Evolutionary conservation across 73 alveolate species (phyloP).

Genomic region (Paramecium bursaria): DNA sequence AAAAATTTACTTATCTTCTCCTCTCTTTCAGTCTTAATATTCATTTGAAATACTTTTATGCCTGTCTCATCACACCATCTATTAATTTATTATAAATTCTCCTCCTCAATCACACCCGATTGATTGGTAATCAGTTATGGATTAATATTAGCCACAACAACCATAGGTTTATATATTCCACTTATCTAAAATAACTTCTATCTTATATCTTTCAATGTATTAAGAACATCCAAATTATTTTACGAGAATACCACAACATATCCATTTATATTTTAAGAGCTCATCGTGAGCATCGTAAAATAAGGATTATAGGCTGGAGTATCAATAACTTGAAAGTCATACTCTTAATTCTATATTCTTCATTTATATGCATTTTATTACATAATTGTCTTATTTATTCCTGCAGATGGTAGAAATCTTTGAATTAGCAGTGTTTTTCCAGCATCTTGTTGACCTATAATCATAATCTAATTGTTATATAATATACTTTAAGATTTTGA

Average conservation of each 20-base stretch:
- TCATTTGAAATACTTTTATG: not conserved
- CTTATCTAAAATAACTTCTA: conserved; percentile 11
- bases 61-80: conserved; percentile 2
- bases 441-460: not conserved
- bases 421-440: conserved; percentile 17
- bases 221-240: not conserved
- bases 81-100: not conserved
- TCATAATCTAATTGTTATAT: too few species aligned
- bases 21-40: not conserved
- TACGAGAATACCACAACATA: conserved; percentile 7
- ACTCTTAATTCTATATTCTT: not conserved
- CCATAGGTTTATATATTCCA: conserved; percentile 17
- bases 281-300: conserved; percentile 22
- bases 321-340: not conserved
- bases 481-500: too few species aligned
- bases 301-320: conserved; percentile 54
- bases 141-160: not conserved
- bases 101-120: not conserved
- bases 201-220: conserved; percentile 2
- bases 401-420: conserved; percentile 8
- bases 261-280: conserved; percentile 35
- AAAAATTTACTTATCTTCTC: not conserved
- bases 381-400: not conserved
- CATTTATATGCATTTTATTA: not conserved
- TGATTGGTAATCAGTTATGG: not conserved